A percentile compares a stretch with the other conserved stretches of the same genome.
These are phyloP conservation scores for Pyricularia sp. DNA, from an alignment of 2,329 filamentous ascomycete genomes.

Conservation along the genomic window DNA sequence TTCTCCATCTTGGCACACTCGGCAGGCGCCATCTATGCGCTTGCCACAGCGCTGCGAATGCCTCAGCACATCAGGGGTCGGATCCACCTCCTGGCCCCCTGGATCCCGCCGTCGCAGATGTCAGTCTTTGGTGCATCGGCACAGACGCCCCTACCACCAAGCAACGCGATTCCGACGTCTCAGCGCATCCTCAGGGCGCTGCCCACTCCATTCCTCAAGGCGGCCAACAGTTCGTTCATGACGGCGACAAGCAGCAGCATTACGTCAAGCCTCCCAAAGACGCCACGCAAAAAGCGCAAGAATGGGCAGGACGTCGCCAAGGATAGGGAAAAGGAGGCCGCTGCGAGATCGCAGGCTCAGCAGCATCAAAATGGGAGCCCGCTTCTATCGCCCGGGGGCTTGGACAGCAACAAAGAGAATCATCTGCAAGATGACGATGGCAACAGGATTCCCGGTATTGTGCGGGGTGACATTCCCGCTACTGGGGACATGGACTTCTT, in stretches of 20 bases:
- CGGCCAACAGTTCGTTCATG: constrained; percentile 93
- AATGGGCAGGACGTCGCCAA: constrained; percentile 24
- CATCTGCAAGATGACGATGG: constrained; percentile 15
- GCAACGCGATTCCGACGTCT: constrained; percentile 77
- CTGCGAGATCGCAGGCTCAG: constrained; percentile 13
- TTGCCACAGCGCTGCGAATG: constrained; percentile 89
- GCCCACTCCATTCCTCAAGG: constrained; percentile 81
- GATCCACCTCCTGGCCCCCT: constrained; percentile 87
- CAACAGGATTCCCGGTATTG: constrained; percentile 9
- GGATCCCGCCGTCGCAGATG: constrained; percentile 94
- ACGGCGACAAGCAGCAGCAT: constrained; percentile 79
- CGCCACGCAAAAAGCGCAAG: constrained; percentile 49
- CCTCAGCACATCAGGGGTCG: constrained; percentile 89
- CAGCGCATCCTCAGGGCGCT: constrained; percentile 83
- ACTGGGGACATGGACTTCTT: constrained; percentile 38
- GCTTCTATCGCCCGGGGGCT: constrained; percentile 2
- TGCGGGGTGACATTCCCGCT: constrained; percentile 15
- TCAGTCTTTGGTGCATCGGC: constrained; percentile 59
- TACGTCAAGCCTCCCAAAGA: constrained; percentile 62
- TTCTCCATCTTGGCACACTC: constrained; percentile 96
- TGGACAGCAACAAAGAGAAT: constrained; percentile 38
- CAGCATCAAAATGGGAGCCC: constrained; percentile 14
- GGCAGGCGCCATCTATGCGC: constrained; percentile 91
- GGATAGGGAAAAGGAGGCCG: constrained; percentile 18
- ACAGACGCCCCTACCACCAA: constrained; percentile 57